These are phyloP conservation scores for Mycena crocata DNA, from an alignment of 768 basidiomycete species.

Conservation along the genomic window DNA sequence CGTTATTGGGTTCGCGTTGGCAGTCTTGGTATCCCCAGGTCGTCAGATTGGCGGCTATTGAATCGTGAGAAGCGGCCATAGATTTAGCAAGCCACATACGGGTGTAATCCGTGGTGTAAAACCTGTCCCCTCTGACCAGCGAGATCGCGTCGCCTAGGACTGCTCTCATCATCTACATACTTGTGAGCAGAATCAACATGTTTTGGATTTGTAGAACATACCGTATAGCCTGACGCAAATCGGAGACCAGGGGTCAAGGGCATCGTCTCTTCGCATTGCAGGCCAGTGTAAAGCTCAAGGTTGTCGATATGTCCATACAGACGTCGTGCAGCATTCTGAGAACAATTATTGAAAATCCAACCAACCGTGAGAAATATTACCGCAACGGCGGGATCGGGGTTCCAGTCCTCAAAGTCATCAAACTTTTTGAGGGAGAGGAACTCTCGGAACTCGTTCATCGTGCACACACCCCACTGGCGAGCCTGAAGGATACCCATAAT, in stretches of 20 bases:
- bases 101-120: constrained; percentile 63
- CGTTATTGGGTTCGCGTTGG: constrained; percentile 55
- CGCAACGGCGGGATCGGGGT: constrained; percentile 57
- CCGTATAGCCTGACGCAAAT: constrained; percentile 72
- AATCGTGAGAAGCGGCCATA: not conserved
- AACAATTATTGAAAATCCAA: constrained; percentile 53
- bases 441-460: constrained; percentile 67
- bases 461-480: constrained; percentile 65
- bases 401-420: constrained; percentile 66
- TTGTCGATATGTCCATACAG: constrained; percentile 52
- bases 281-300: constrained; percentile 52
- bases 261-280: constrained; percentile 66
- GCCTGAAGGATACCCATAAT: constrained; percentile 68
- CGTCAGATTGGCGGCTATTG: constrained; percentile 55
- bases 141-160: constrained; percentile 66
- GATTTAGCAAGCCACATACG: constrained; percentile 43
- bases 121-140: constrained; percentile 65
- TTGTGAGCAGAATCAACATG: not conserved
- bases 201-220: constrained; percentile 18
- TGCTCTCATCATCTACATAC: constrained; percentile 54
- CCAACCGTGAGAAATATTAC: constrained; percentile 46
- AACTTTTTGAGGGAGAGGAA: constrained; percentile 62
- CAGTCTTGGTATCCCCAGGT: constrained; percentile 66
- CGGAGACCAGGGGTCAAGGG: constrained; percentile 60
- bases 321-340: constrained; percentile 43